These are phyloP conservation scores for Aegilops umbellulata DNA, from an alignment of 176 grass and related monocot genomes.

Conservation along the genomic window DNA sequence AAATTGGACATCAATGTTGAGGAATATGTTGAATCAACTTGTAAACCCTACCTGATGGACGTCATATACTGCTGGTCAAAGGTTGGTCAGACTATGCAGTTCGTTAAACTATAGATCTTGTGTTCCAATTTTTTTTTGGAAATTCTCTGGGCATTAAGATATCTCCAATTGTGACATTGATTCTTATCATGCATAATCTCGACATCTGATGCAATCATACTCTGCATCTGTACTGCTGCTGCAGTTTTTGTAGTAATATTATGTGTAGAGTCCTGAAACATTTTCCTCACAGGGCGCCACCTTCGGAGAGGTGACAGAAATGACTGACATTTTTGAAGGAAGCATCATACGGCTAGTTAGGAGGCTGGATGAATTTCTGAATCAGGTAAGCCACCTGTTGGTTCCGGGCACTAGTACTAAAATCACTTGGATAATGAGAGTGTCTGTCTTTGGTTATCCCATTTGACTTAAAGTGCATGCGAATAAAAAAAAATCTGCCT, in stretches of 20 bases:
- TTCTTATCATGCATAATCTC: not conserved
- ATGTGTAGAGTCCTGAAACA: slow-evolving; percentile 8
- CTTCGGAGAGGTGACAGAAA: slow-evolving; percentile 94
- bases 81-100: slow-evolving; percentile 43
- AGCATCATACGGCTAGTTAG: slow-evolving; percentile 89
- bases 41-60: slow-evolving; percentile 90
- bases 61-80: slow-evolving; percentile 99
- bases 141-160: not conserved
- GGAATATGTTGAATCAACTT: slow-evolving; percentile 89
- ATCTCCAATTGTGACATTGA: not conserved
- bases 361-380: slow-evolving; percentile 97
- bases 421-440: not conserved
- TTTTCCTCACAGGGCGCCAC: slow-evolving; percentile 61
- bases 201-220: not conserved
- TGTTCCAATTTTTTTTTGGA: not conserved
- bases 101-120: not conserved
- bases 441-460: not conserved
- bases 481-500: not conserved
- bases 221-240: not conserved
- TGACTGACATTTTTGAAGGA: slow-evolving; percentile 99
- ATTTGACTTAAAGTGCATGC: not conserved
- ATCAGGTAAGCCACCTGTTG: slow-evolving; percentile 66
- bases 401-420: not conserved
- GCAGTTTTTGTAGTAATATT: not conserved
- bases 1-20: slow-evolving; percentile 96